Evolutionary conservation across 495 filamentous ascomycete species (phyloP).

Genomic region (Hypoxylon cercidicola): DNA sequence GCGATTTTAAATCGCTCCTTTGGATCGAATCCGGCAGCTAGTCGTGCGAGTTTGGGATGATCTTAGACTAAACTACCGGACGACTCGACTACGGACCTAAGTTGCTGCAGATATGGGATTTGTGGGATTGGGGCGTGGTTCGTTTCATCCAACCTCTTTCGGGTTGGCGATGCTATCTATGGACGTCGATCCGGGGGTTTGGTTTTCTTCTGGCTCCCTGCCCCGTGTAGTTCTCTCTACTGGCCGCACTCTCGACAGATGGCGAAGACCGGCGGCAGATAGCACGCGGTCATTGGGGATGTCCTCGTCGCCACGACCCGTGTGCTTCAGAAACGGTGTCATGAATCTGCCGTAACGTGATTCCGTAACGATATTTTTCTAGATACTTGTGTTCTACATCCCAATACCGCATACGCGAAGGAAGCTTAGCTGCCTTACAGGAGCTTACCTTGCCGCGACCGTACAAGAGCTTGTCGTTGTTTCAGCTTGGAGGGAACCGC

Average conservation of each 20-base stretch:
- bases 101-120: slow-evolving; percentile 6
- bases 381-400: too few relatives aligned
- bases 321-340: slow-evolving; percentile 18
- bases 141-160: slow-evolving; percentile 17
- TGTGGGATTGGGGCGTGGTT: slow-evolving; percentile 26
- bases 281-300: not conserved
- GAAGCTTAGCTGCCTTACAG: not conserved
- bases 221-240: not conserved
- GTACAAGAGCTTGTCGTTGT: slow-evolving; percentile 1
- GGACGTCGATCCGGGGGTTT: slow-evolving; percentile 15
- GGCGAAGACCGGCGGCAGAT: not conserved
- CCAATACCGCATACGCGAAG: not conserved
- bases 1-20: not conserved
- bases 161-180: slow-evolving; percentile 10
- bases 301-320: not conserved
- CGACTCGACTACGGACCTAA: not conserved
- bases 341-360: slow-evolving; percentile 22
- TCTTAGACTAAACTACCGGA: not conserved
- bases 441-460: slow-evolving; percentile 2
- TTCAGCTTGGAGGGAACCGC: not conserved
- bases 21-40: slow-evolving; percentile 15
- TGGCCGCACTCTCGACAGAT: not conserved
- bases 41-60: slow-evolving; percentile 17
- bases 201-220: not conserved
- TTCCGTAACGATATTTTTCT: slow-evolving; percentile 17